These are phyloP conservation scores for Didymella pinodella DNA, from an alignment of 2,329 filamentous ascomycete species.

Conservation along the genomic window DNA sequence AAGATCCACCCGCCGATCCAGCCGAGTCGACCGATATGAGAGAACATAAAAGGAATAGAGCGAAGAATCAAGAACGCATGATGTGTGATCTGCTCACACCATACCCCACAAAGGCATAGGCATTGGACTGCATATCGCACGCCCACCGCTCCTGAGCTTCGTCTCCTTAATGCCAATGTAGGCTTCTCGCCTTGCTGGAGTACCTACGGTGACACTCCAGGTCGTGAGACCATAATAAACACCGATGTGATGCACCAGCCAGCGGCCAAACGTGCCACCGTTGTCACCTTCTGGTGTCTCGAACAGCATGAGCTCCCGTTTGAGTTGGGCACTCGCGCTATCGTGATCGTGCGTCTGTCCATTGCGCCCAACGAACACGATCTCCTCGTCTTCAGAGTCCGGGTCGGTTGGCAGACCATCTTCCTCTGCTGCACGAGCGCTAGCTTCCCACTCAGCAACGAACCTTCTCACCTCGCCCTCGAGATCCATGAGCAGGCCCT, in stretches of 20 bases:
- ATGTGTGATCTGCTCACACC: slow-evolving; percentile 31
- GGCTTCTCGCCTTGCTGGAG: slow-evolving; percentile 77
- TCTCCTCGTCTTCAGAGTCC: slow-evolving; percentile 78
- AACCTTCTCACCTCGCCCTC: slow-evolving; percentile 85
- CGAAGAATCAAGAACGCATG: background rate
- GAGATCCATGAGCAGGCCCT: slow-evolving; percentile 79
- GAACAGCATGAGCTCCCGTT: slow-evolving; percentile 76
- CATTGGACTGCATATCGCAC: slow-evolving; percentile 35
- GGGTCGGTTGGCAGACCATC: slow-evolving; percentile 57
- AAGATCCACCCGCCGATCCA: background rate
- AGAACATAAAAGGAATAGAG: background rate
- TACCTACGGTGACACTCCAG: slow-evolving; percentile 76
- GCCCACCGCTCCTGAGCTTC: slow-evolving; percentile 38
- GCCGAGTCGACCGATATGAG: background rate
- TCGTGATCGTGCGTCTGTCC: slow-evolving; percentile 68
- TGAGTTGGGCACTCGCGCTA: slow-evolving; percentile 60
- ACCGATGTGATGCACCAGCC: slow-evolving; percentile 91
- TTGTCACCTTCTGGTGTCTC: slow-evolving; percentile 79
- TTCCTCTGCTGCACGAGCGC: slow-evolving; percentile 58
- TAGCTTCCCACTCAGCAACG: slow-evolving; percentile 68
- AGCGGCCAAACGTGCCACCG: slow-evolving; percentile 83
- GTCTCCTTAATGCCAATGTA: slow-evolving; percentile 76
- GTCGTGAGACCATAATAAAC: slow-evolving; percentile 90
- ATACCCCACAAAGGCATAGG: slow-evolving; percentile 48
- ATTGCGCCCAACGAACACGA: slow-evolving; percentile 83